Evolutionary conservation across 352 stramenopile species (phyloP).

Genomic region (Pseudoperonospora humuli): DNA sequence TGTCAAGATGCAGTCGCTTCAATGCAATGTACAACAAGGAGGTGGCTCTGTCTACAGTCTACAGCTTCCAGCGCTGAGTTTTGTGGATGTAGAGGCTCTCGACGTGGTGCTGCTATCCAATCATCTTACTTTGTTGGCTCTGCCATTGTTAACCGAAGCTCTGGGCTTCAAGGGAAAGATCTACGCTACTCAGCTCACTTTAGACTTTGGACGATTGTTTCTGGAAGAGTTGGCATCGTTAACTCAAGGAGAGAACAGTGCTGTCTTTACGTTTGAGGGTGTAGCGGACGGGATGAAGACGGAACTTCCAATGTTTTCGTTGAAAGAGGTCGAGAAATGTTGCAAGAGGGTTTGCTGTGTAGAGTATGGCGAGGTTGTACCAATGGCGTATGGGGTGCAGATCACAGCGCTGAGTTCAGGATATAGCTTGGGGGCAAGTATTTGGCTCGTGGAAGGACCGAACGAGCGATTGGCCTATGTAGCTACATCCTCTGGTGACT

Average conservation of each 20-base stretch:
- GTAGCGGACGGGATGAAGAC: slow-evolving; percentile 15
- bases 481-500: slow-evolving; percentile 60
- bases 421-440: slow-evolving; percentile 55
- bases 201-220: slow-evolving; percentile 62
- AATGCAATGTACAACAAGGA: background rate
- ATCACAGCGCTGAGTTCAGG: slow-evolving; percentile 72
- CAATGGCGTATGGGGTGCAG: slow-evolving; percentile 56
- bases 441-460: slow-evolving; percentile 66
- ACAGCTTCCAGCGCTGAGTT: slow-evolving; percentile 28
- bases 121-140: slow-evolving; percentile 50
- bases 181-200: slow-evolving; percentile 63
- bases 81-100: slow-evolving; percentile 53
- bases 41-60: slow-evolving; percentile 17
- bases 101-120: slow-evolving; percentile 76
- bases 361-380: slow-evolving; percentile 52
- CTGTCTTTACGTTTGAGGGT: slow-evolving; percentile 22
- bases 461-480: slow-evolving; percentile 73
- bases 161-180: slow-evolving; percentile 68
- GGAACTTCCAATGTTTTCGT: slow-evolving; percentile 28
- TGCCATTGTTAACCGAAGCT: slow-evolving; percentile 67
- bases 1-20: slow-evolving; percentile 20
- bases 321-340: slow-evolving; percentile 40
- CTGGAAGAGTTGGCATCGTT: slow-evolving; percentile 51
- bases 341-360: slow-evolving; percentile 41
- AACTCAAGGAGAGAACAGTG: slow-evolving; percentile 9